Percentiles rank a stretch among this genome's conserved stretches.
These are phyloP conservation scores for Amaranthus hypochondriacus DNA, from an alignment of 148 eudicot genomes.

Conservation along the genomic window DNA sequence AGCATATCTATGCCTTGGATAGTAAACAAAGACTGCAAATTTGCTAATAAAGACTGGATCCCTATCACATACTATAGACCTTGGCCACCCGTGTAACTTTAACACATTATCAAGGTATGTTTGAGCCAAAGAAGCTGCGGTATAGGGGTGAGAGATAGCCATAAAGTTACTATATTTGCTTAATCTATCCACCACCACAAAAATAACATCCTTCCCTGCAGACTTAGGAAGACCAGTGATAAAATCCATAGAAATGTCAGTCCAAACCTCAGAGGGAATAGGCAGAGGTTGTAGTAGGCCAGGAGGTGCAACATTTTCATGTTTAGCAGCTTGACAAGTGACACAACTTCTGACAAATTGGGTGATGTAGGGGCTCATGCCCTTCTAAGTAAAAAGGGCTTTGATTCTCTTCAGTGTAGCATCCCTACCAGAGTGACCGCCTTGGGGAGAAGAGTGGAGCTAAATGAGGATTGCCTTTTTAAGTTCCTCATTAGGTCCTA, in stretches of 20 bases:
- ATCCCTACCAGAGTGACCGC: not conserved
- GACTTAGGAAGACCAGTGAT: not conserved
- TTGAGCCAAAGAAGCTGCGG: not conserved
- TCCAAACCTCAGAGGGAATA: not conserved
- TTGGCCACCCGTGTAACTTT: not conserved
- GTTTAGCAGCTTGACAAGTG: not conserved
- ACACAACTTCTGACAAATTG: not conserved
- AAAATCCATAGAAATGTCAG: not conserved
- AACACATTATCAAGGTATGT: not conserved
- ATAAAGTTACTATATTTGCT: not conserved
- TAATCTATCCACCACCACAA: not conserved
- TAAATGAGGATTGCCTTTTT: not conserved
- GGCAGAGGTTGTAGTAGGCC: not conserved
- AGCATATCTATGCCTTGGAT: not conserved
- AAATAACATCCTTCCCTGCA: not conserved
- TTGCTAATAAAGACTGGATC: not conserved
- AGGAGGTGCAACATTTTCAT: not conserved
- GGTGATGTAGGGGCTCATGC: not conserved
- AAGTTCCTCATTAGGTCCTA: not conserved
- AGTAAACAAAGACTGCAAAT: not conserved
- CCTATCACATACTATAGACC: not conserved
- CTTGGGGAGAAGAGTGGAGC: not conserved
- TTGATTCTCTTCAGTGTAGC: not conserved
- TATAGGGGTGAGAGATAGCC: not conserved
- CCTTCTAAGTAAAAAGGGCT: not conserved